Evolutionary conservation across 495 filamentous ascomycete species (phyloP), one percentile per base, ranked within the genome.

Genomic region (Hypoxylon lienhwacheense): DNA sequence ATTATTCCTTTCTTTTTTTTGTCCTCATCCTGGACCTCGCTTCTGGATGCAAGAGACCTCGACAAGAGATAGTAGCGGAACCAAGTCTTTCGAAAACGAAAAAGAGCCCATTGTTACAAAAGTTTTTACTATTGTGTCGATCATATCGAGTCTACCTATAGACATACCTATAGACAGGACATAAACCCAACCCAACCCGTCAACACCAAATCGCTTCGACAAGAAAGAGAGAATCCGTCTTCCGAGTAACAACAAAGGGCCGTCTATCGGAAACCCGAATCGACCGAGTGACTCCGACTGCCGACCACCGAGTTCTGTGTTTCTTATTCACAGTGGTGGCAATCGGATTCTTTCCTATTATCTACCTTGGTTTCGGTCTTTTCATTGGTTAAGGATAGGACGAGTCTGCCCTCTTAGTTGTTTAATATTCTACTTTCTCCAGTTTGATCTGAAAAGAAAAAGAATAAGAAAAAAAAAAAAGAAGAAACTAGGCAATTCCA

Each of bases 281-380:
- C 52, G 47, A 52, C 58, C 58, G 58, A 61, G 47, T 29, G 45
- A 55, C 46, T 52, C 56, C 56, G 56, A 60, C 56, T 54, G 37
- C 56, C 49, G 56, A 60, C 48, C 43, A 47, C 56, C 56, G 56
- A 60, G 44, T 25, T 32, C n/a, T n/a, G n/a, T n/a, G n/a, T n/a
- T n/a, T n/a, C n/a, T n/a, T n/a, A n/a, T n/a, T n/a, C n/a, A n/a
- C n/a, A n/a, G n/a, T n/a, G n/a, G n/a, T n/a, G n/a, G n/a, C n/a
- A n/a, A n/a, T n/a, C n/a, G n/a, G n/a, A n/a, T n/a, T n/a, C n/a
- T n/a, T n/a, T n/a, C n/a, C n/a, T n/a, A n/a, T n/a, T n/a, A n/a
- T n/a, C n/a, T n/a, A n/a, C n/a, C n/a, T n/a, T n/a, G n/a, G n/a
- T n/a, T n/a, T n/a, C n/a, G n/a, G n/a, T n/a, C n/a, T 31, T 3